Base-by-base conservation (phyloP, 2,329 filamentous ascomycete species). In the Aspergillus bombycis region DNA sequence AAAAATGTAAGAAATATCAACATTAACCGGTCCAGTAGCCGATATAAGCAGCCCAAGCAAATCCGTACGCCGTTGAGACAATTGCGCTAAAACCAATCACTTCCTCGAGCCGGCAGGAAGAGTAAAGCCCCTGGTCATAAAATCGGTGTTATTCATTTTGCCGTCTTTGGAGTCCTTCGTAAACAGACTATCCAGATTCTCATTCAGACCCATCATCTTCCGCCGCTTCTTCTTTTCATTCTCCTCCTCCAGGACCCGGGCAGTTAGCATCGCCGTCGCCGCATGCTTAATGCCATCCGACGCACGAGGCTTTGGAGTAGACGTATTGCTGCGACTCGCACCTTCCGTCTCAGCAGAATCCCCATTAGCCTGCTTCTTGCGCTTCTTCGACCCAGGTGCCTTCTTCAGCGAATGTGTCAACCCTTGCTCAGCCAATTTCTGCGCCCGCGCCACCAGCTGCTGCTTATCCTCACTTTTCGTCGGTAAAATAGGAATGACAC, bases 341-440 rank as follows among this genome's bases (percentile, higher is more conserved):
- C 32, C 59, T 4, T 45, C 54, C 7, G 19, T 26, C 7, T 57
- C 61, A 4, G 56, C 63, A 71, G 68, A 52, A n/a, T 64, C 67
- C 16, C 75, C 78, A 41, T 84, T 66, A 9, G 82, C 83, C 58
- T 87, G 86, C 81, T 93, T 93, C 80, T 93, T 93, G 78, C 93
- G 90, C 80, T 93, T 93, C 71, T 88, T 88, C 38, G 82, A 82
- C 6, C 85, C 84, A 2, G 82, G 77, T 0, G 82, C 89, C 77
- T 97, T 97, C 80, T 97, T 98, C 41, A 98, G 79, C 0, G 90
- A 93, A 75, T 99, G 95, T 1, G 93, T 88, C 30, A 98, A 82
- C 0, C 93, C 91, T 34, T 88, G 84, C 3, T 89, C 85, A 53
- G 85, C 86, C 16, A 99, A 80, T n/a, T 83, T 87, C 53, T 90